Evolutionary conservation across 2,329 filamentous ascomycete species (phyloP).

Genomic region (Incumbomyces lentus): DNA sequence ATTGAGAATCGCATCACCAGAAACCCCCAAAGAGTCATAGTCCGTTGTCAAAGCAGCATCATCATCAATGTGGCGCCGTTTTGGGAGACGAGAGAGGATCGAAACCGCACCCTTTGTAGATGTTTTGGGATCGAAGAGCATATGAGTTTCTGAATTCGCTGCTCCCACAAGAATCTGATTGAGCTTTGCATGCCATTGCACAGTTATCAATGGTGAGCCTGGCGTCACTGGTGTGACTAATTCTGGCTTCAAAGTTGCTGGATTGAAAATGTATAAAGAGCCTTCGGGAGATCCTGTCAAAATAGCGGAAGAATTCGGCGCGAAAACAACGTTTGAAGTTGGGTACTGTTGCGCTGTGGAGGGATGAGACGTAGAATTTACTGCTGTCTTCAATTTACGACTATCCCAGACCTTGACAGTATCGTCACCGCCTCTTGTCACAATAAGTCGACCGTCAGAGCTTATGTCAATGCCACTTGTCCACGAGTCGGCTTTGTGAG

Average conservation of each 20-base stretch:
- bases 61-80: conserved; percentile 91
- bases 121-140: conserved; percentile 80
- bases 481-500: conserved; percentile 76
- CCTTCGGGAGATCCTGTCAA: conserved; percentile 81
- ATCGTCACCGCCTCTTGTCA: conserved; percentile 83
- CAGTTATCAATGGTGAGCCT: conserved; percentile 68
- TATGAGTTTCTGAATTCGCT: conserved; percentile 76
- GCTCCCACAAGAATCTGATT: conserved; percentile 95
- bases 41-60: conserved; percentile 80
- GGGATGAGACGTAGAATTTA: conserved; percentile 66
- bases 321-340: conserved; percentile 80
- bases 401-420: conserved; percentile 95
- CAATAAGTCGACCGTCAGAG: conserved; percentile 76
- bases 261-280: conserved; percentile 84
- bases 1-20: conserved; percentile 69
- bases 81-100: conserved; percentile 86
- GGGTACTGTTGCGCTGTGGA: conserved; percentile 78
- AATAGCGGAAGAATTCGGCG: conserved; percentile 71
- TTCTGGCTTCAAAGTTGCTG: conserved; percentile 77
- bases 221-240: conserved; percentile 82
- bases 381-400: conserved; percentile 82
- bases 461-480: conserved; percentile 88
- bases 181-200: conserved; percentile 85
- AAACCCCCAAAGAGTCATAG: conserved; percentile 60
- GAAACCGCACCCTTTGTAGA: conserved; percentile 74